phyloP scores from a whole-genome alignment of 2,329 filamentous ascomycete species.

The Aspergillus neotritici region DNA sequence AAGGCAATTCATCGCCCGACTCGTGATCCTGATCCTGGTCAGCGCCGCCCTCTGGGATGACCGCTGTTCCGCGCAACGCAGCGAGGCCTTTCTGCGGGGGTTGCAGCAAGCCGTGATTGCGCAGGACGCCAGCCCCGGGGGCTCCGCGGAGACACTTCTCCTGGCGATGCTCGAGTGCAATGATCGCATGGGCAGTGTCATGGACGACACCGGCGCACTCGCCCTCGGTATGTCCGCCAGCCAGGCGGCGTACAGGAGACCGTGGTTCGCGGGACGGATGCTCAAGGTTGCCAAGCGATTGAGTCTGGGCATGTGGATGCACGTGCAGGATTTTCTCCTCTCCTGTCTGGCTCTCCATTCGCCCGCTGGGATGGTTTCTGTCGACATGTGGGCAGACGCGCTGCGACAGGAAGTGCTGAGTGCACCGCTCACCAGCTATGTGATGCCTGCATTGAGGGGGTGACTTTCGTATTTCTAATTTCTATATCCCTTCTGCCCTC shows the following conservation, averaged over 20 bases:
- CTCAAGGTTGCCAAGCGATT: conserved; percentile 37
- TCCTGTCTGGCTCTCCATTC: conserved; percentile 30
- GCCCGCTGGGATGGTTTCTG: conserved; percentile 11
- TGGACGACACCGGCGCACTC: neutral
- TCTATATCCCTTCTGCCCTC: neutral
- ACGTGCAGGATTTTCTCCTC: conserved; percentile 33
- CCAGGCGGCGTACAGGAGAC: conserved; percentile 26
- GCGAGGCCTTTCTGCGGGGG: conserved; percentile 30
- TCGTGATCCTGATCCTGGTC: conserved; percentile 33
- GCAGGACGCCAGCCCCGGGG: conserved; percentile 33
- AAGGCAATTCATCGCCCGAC: conserved; percentile 36
- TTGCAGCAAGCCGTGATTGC: conserved; percentile 27
- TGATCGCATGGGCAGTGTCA: conserved; percentile 16
- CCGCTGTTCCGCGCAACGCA: conserved; percentile 24
- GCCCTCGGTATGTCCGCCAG: conserved; percentile 2
- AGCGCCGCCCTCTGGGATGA: conserved; percentile 40
- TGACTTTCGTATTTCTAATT: conserved; percentile 1
- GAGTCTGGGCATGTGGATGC: conserved; percentile 28
- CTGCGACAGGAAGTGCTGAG: conserved; percentile 34
- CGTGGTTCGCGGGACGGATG: conserved; percentile 39
- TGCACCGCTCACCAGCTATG: conserved; percentile 33
- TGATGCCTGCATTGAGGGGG: conserved; percentile 20
- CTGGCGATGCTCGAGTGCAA: conserved; percentile 36
- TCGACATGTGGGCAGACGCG: conserved; percentile 27
- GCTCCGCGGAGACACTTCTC: conserved; percentile 36